Evolutionary conservation across 2,329 filamentous ascomycete genomes (phyloP), one percentile per base, ranked within the genome.

Genomic region (Ophidiomyces ophidiicola): DNA sequence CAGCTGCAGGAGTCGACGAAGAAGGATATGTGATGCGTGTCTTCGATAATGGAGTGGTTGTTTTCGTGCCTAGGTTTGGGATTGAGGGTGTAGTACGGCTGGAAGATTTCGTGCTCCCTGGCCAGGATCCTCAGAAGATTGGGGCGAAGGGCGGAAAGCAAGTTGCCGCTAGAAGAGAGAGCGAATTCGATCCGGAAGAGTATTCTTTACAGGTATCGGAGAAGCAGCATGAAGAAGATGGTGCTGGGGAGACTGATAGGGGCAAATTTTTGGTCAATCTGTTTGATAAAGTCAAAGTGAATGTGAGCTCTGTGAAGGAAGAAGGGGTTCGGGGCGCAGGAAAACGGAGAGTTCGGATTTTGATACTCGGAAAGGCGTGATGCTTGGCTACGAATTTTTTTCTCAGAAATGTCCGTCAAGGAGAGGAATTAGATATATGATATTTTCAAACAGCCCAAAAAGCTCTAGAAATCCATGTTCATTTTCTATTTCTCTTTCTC

Each of bases 1-100:
- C 43, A 14, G 38, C 35, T 8, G 38, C 46, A 4, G 62, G 61
- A 2, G 64, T 78, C 5, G 80, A 87, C 51, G 87, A 94, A 60
- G 87, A 94, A 42, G 90, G 84, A 2, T 96, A 94, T 59, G 78
- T 98, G 32, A 93, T 98, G 82, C 83, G 84, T 56, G 81, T 98
- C 38, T 98, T 98, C 62, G 86, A 82, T 57, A 98, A 98, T 63
- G 90, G 90, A 5, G 88, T 94, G 52, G 90, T 96, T 12, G 87
- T 96, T 7, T 87, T 96, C 45, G 88, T 98, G 35, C 90, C 90
- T 5, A 71, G 85, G 11, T 98, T 98, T 60, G 90, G 90, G 28
- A 92, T 98, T 52, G 90, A 98, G 66, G 82, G 85, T 28, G 66
- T 94, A 45, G 90, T 98, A 47, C 73, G 88, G 7, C 65, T 96